Evolutionary conservation across 73 alveolate genomes (phyloP).

Genomic region (Uronychia binucleata): DNA sequence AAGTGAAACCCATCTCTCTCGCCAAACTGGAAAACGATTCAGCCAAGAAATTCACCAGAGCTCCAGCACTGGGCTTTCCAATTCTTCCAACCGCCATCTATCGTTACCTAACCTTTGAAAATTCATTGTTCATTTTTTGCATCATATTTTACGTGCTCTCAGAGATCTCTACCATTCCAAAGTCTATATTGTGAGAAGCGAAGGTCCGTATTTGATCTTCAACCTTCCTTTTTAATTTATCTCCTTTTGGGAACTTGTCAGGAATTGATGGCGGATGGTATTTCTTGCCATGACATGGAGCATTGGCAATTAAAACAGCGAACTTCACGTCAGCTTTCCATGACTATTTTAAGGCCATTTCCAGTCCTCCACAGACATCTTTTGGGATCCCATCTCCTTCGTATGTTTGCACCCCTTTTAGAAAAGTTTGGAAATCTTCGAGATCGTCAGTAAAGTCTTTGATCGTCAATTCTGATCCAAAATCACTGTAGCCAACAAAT

Average conservation of each 20-base stretch:
- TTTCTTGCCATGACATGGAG: slow-evolving; percentile 77
- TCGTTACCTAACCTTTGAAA: neutral
- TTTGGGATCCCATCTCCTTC: neutral
- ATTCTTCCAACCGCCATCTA: neutral
- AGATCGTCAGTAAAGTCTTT: neutral
- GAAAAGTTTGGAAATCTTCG: neutral
- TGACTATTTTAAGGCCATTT: neutral
- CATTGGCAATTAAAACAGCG: slow-evolving; percentile 63
- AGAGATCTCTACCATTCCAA: neutral
- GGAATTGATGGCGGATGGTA: slow-evolving; percentile 3
- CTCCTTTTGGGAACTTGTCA: neutral
- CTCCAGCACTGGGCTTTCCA: neutral
- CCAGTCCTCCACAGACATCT: neutral
- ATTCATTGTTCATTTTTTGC: neutral
- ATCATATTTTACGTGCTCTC: neutral
- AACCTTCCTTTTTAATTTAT: neutral
- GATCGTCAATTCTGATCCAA: neutral
- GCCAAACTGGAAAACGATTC: neutral
- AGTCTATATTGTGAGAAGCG: neutral
- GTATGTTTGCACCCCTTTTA: neutral
- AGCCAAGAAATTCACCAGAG: neutral
- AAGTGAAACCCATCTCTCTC: neutral
- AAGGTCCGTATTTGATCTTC: neutral
- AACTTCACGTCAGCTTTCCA: slow-evolving; percentile 1
- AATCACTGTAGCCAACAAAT: slow-evolving; percentile 4